These are phyloP conservation scores for Castanopsis chinensis DNA, from an alignment of 306 rosid genomes.

Conservation along the genomic window DNA sequence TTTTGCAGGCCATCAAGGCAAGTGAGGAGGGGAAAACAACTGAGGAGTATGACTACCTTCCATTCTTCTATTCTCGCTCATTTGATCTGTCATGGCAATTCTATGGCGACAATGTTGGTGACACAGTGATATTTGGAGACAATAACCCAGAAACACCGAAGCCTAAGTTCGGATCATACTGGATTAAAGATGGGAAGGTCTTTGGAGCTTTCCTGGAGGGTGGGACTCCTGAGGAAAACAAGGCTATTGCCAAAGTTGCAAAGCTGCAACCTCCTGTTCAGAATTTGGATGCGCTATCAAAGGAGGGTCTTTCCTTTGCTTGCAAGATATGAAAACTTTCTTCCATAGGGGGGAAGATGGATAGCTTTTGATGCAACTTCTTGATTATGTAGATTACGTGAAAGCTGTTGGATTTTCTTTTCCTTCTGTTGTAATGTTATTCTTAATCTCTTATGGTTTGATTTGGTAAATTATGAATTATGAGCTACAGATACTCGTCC, in stretches of 20 bases:
- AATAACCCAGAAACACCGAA: constrained; percentile 54
- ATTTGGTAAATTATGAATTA: neutral
- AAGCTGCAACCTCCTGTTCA: constrained; percentile 62
- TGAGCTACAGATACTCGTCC: neutral
- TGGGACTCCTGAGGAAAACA: constrained; percentile 84
- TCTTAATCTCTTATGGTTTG: neutral
- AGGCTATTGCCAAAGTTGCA: constrained; percentile 89
- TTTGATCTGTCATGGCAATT: constrained; percentile 91
- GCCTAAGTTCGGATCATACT: constrained; percentile 86
- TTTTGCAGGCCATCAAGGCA: constrained; percentile 81
- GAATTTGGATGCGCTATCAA: constrained; percentile 58
- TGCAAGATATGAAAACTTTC: constrained; percentile 45
- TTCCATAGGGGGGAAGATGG: neutral
- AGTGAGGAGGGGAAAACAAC: constrained; percentile 61
- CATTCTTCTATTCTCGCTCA: constrained; percentile 89
- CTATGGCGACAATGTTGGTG: constrained; percentile 95
- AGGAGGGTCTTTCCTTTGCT: constrained; percentile 83
- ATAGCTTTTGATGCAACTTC: neutral
- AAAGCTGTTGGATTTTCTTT: neutral
- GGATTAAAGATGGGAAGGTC: constrained; percentile 90
- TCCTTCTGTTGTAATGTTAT: too few relatives aligned
- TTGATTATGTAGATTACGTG: neutral
- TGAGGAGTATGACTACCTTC: constrained; percentile 94
- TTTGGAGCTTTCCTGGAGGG: constrained; percentile 78
- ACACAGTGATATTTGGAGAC: constrained; percentile 86